phyloP scores from a whole-genome alignment of 2,329 filamentous ascomycete species.

The Bimuria novae-zelandiae region DNA sequence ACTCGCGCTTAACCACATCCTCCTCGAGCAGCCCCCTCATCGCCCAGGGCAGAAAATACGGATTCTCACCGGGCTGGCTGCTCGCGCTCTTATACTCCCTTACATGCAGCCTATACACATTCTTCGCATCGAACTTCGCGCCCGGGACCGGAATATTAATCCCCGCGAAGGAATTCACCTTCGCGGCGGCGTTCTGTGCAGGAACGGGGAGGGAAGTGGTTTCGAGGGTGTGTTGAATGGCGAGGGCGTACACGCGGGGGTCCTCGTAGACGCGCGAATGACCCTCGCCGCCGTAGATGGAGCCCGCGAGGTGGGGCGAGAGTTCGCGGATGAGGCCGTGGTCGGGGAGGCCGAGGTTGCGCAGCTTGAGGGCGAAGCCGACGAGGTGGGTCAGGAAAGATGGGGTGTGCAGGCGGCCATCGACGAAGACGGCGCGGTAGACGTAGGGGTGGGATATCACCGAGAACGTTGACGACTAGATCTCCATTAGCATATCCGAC shows the following conservation, averaged over 20 bases:
- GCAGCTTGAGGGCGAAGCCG: conserved; percentile 88
- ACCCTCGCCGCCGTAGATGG: conserved; percentile 87
- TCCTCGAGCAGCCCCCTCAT: conserved; percentile 94
- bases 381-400: conserved; percentile 94
- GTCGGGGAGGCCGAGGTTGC: conserved; percentile 90
- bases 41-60: conserved; percentile 91
- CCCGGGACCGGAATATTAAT: conserved; percentile 39
- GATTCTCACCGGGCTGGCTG: conserved; percentile 60
- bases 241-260: conserved; percentile 74
- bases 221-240: conserved; percentile 54
- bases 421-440: conserved; percentile 93
- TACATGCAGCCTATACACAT: conserved; percentile 34
- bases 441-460: conserved; percentile 89
- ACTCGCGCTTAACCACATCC: conserved; percentile 81
- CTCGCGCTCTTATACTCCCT: conserved; percentile 39
- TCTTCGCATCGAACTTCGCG: conserved; percentile 23
- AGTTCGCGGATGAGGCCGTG: conserved; percentile 92
- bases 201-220: conserved; percentile 47
- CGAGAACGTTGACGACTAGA: conserved; percentile 79
- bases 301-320: conserved; percentile 84
- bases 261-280: conserved; percentile 95
- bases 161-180: conserved; percentile 31
- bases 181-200: conserved; percentile 19
- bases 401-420: conserved; percentile 86
- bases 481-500: conserved; percentile 6